Base-by-base conservation (phyloP, 2,329 filamentous ascomycete genomes). In the Nemania diffusa region DNA sequence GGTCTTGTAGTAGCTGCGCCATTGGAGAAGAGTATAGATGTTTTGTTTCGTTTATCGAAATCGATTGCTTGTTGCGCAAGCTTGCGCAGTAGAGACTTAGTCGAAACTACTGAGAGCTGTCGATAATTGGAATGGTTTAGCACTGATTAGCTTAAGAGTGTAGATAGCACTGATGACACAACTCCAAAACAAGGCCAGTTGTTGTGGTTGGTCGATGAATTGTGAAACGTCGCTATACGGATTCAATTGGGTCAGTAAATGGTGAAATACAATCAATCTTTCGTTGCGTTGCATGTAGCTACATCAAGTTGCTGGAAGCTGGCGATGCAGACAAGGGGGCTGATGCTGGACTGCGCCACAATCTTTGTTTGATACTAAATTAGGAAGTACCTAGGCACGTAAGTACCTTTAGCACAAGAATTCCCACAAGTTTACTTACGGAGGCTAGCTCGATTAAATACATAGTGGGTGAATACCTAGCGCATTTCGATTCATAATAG, bases 1-100 rank as follows among this genome's bases (percentile, higher is more conserved):
- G 85, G 79, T 98, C 96, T 72, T 95, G 88, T 69, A 98, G 84
- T 78, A 97, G 91, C 80, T 94, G 91, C 77, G 92, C 89, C 92
- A 95, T 95, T 76, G 70, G 75, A 71, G 71, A 65, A 60, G 62
- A 63, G 44, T 40, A 26, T 27, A 59, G 22, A 32, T 34, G 27
- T 58, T 22, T 26, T 37, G 40, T 24, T 52, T n/a, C 9, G n/a
- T 11, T 13, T 42, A 44, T 24, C n/a, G 5, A 22, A 7, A 53
- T 15, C 17, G 37, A 40, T 40, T 40, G 37, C 6, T 53, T 20
- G 62, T 22, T 64, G 59, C 44, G 55, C 57, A 40, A 50, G 58
- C 63, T 53, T 44, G 63, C 65, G 51, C 57, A 42, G 56, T 50
- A 24, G 34, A 32, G 37, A 62, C 26, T 44, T 26, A 60, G 50